A percentile compares a stretch with the other conserved stretches of the same genome.
phyloP scores from a whole-genome alignment of 305 asterid genomes.

The Fraxinus baroniana region DNA sequence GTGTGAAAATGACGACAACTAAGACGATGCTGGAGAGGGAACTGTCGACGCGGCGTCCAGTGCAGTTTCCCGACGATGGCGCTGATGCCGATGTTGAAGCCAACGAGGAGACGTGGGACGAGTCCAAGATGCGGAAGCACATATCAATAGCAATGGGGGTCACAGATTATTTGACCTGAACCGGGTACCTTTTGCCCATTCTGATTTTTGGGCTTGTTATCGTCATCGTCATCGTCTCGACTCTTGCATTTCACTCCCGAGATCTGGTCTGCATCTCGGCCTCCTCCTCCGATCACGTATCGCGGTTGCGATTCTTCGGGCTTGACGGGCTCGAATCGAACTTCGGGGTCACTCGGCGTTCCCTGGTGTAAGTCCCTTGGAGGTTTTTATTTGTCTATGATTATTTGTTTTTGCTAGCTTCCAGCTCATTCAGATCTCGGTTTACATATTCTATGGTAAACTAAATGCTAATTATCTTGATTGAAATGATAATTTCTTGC shows the following conservation, averaged over 20 bases:
- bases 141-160: slow-evolving; percentile 41
- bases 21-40: slow-evolving; percentile 72
- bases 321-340: slow-evolving; percentile 75
- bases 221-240: slow-evolving; percentile 42
- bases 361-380: slow-evolving; percentile 78
- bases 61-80: slow-evolving; percentile 47
- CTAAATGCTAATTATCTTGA: not conserved
- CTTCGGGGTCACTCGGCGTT: slow-evolving; percentile 87
- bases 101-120: slow-evolving; percentile 59
- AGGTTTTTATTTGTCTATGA: slow-evolving; percentile 8
- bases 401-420: not conserved
- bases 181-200: slow-evolving; percentile 69
- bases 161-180: slow-evolving; percentile 63
- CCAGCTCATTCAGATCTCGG: not conserved
- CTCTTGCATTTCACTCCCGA: slow-evolving; percentile 47
- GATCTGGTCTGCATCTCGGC: slow-evolving; percentile 88
- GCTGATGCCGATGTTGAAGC: slow-evolving; percentile 41
- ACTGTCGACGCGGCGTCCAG: slow-evolving; percentile 59
- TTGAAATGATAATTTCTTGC: not conserved
- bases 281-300: slow-evolving; percentile 62
- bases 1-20: slow-evolving; percentile 30
- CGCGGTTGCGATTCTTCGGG: slow-evolving; percentile 78
- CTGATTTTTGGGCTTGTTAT: slow-evolving; percentile 46
- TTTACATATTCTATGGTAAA: not conserved
- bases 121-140: slow-evolving; percentile 83